These are phyloP conservation scores for Eremomyces bilateralis DNA, from an alignment of 495 filamentous ascomycete genomes.

Conservation along the genomic window DNA sequence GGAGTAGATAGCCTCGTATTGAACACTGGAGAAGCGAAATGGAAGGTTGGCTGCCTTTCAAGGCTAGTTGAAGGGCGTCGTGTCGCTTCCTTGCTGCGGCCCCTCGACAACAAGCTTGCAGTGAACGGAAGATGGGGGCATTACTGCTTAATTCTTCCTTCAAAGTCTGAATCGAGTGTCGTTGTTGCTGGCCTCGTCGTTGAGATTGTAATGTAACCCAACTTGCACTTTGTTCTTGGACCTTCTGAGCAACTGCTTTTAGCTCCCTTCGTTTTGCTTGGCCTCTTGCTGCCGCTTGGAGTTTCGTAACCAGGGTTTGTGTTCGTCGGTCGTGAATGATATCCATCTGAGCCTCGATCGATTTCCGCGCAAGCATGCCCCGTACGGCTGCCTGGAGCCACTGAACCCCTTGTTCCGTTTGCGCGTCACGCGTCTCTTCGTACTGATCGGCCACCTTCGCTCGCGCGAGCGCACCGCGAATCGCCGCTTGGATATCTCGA, in stretches of 20 bases:
- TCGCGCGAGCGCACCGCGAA: slow-evolving; percentile 18
- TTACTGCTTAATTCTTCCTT: neutral
- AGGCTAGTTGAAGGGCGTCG: slow-evolving; percentile 11
- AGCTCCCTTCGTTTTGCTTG: neutral
- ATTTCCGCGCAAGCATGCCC: slow-evolving; percentile 14
- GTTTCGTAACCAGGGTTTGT: slow-evolving; percentile 17
- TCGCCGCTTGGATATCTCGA: slow-evolving; percentile 29
- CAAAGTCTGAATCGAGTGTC: neutral
- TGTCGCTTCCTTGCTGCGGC: neutral
- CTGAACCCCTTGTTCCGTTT: slow-evolving; percentile 27
- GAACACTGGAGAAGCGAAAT: slow-evolving; percentile 17
- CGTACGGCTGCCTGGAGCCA: slow-evolving; percentile 45
- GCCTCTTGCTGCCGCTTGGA: slow-evolving; percentile 21
- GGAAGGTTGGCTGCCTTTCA: slow-evolving; percentile 17
- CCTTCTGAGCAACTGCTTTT: neutral
- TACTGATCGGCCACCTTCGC: slow-evolving; percentile 18
- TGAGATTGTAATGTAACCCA: slow-evolving; percentile 7
- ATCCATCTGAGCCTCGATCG: slow-evolving; percentile 9
- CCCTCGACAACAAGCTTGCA: slow-evolving; percentile 1
- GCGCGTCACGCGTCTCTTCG: slow-evolving; percentile 17
- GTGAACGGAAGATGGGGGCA: neutral
- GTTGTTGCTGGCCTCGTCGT: slow-evolving; percentile 3
- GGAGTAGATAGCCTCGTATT: slow-evolving; percentile 19
- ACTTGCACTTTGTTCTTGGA: neutral
- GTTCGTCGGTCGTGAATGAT: slow-evolving; percentile 11